Conservation (phyloP, 306 rosid species). For the Pterocarpus macrocarpus region DNA sequence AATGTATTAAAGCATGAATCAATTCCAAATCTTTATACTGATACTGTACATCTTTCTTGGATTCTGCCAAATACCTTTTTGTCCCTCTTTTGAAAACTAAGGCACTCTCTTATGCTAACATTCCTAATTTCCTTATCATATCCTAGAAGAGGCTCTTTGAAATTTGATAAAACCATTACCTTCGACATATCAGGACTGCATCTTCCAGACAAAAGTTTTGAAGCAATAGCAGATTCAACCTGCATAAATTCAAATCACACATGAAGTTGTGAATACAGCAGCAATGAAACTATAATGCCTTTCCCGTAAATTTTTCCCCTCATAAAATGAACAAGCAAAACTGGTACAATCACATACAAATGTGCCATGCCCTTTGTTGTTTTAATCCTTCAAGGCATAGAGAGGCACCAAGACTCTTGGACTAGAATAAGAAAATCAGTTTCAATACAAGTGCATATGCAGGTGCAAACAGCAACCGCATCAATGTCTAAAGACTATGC, state of each 20-base stretch:
- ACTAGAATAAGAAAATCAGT: slow-evolving; percentile 24
- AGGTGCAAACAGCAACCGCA: slow-evolving; percentile 13
- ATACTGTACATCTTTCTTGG: neutral
- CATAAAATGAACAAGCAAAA: slow-evolving; percentile 21
- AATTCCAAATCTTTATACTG: slow-evolving; percentile 2
- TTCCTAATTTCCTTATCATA: slow-evolving; percentile 9
- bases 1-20: neutral
- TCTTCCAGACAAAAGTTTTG: slow-evolving; percentile 66
- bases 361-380: neutral
- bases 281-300: slow-evolving; percentile 25
- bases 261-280: slow-evolving; percentile 35
- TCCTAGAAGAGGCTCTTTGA: slow-evolving; percentile 29
- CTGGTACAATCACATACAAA: slow-evolving; percentile 23
- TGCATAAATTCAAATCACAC: slow-evolving; percentile 52
- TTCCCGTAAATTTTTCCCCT: slow-evolving; percentile 8
- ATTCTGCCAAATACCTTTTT: slow-evolving; percentile 27
- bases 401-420: neutral
- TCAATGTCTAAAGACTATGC: neutral
- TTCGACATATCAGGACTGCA: slow-evolving; percentile 70
- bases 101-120: neutral
- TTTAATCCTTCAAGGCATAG: slow-evolving; percentile 28
- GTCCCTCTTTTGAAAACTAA: neutral
- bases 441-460: slow-evolving; percentile 7
- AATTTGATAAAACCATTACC: slow-evolving; percentile 63
- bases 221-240: slow-evolving; percentile 81